A percentile compares a stretch with the other conserved stretches of the same genome.
phyloP scores from a whole-genome alignment of 169 alveolate genomes.

The Plasmodium relictum region DNA sequence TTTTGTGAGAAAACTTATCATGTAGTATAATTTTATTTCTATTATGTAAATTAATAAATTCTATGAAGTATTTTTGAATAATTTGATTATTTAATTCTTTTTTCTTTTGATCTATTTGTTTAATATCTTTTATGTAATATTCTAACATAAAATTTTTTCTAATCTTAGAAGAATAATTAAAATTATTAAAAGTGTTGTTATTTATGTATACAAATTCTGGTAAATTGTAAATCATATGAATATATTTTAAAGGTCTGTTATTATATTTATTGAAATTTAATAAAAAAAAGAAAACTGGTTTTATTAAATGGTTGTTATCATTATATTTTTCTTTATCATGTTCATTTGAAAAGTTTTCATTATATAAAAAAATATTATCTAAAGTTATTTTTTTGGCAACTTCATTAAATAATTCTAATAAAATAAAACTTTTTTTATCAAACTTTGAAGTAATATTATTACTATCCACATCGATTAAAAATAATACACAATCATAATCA shows the following conservation, averaged over 20 bases:
- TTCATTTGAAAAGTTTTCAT: conserved; percentile 2
- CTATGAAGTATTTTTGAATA: conserved; percentile 8
- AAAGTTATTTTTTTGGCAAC: conserved; percentile 23
- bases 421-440: conserved; percentile 27
- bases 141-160: conserved; percentile 7
- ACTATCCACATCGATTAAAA: conserved; percentile 46
- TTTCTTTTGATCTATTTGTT: neutral
- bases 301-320: neutral
- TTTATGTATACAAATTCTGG: conserved; percentile 51
- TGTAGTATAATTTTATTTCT: neutral
- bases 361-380: conserved; percentile 25
- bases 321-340: neutral
- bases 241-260: conserved; percentile 31
- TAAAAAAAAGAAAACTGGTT: conserved; percentile 61
- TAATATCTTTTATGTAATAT: conserved; percentile 19
- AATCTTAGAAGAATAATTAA: neutral
- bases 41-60: conserved; percentile 32
- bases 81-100: conserved; percentile 11
- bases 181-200: conserved; percentile 13
- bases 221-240: conserved; percentile 15
- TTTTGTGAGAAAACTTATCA: neutral
- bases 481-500: conserved; percentile 51
- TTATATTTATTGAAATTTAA: conserved; percentile 23
- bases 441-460: conserved; percentile 29
- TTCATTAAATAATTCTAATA: conserved; percentile 34